Evolutionary conservation across 208 protist species (phyloP).

Genomic region (Leishmania braziliensis): DNA sequence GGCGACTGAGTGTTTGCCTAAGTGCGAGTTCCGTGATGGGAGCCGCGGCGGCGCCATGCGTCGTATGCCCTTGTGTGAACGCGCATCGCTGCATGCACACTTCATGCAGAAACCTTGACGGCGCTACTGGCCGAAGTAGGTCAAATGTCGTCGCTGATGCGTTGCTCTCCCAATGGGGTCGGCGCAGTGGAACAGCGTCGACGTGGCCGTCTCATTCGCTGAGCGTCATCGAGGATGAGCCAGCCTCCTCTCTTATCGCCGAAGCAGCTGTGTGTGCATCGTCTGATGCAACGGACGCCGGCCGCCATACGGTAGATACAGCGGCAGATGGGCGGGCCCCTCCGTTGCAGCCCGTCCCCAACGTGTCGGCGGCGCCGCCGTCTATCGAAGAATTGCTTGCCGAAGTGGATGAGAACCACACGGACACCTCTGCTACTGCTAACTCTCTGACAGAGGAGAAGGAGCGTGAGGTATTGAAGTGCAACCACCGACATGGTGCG

Average conservation of each 20-base stretch:
- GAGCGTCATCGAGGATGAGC: too few relatives aligned
- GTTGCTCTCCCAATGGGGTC: constrained; percentile 27
- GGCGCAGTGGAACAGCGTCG: background rate
- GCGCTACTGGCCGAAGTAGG: background rate
- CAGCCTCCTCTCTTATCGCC: background rate
- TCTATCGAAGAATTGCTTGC: constrained; percentile 12
- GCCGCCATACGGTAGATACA: background rate
- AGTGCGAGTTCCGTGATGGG: background rate
- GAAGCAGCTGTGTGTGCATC: background rate
- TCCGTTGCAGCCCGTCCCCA: background rate
- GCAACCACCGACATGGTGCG: background rate
- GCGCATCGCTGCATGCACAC: background rate
- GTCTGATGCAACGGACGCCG: background rate
- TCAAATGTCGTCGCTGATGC: background rate
- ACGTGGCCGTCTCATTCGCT: background rate
- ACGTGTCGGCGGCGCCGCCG: background rate
- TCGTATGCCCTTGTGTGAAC: background rate
- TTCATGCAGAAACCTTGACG: background rate
- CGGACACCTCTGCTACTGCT: background rate
- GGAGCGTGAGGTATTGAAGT: background rate
- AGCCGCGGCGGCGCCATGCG: background rate
- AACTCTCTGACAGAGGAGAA: background rate
- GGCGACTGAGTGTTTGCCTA: background rate
- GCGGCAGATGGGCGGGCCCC: background rate
- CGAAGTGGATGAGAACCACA: background rate